These are phyloP conservation scores for Didymella pomorum DNA, from an alignment of 2,329 filamentous ascomycete genomes.

Conservation along the genomic window DNA sequence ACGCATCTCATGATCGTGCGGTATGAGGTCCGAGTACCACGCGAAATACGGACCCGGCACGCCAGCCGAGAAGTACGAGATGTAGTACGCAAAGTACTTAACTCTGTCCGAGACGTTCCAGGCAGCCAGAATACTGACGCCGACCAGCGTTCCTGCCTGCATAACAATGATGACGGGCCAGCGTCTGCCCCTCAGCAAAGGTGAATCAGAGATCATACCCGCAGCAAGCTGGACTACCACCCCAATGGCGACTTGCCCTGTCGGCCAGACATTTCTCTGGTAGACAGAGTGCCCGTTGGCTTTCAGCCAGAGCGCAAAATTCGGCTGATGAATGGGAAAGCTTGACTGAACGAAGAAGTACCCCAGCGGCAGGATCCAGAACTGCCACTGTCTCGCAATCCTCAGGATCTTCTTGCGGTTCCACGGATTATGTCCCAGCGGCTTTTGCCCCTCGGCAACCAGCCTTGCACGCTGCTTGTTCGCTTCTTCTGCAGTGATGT, in stretches of 20 bases:
- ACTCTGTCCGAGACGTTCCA: conserved; percentile 56
- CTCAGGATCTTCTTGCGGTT: conserved; percentile 54
- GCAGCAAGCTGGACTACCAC: conserved; percentile 56
- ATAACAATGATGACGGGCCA: conserved; percentile 54
- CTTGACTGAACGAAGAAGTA: conserved; percentile 54
- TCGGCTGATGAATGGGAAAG: conserved; percentile 30
- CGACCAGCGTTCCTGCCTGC: conserved; percentile 50
- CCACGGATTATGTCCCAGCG: conserved; percentile 52
- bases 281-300: conserved; percentile 54
- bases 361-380: conserved; percentile 57
- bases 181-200: conserved; percentile 34
- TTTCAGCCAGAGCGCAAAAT: conserved; percentile 56
- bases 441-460: conserved; percentile 35
- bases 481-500: too few relatives aligned
- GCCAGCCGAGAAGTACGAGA: conserved; percentile 33
- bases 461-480: conserved; percentile 9
- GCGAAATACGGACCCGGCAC: conserved; percentile 38
- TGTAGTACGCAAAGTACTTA: conserved; percentile 49
- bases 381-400: conserved; percentile 57
- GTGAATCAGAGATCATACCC: conserved; percentile 46
- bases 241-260: conserved; percentile 54
- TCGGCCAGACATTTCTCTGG: conserved; percentile 59
- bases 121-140: conserved; percentile 53
- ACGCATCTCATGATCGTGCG: conserved; percentile 40
- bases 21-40: conserved; percentile 38